Evolutionary conservation across 2,329 filamentous ascomycete genomes (phyloP).

Genomic region (Ceratocystiopsis minuta): DNA sequence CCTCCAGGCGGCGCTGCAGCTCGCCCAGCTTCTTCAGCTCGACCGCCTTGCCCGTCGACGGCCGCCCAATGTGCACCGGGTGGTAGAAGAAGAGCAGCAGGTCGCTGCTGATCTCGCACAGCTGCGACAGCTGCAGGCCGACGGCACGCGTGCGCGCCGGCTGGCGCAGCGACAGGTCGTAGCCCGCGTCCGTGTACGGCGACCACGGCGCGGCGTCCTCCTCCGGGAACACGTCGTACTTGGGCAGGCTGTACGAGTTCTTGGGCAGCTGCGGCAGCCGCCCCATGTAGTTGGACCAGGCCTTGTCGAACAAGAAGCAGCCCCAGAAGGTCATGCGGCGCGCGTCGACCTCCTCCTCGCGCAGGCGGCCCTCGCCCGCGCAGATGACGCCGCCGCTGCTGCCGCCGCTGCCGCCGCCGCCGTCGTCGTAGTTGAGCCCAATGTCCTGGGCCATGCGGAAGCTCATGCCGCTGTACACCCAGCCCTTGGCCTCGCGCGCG

Average conservation of each 20-base stretch:
- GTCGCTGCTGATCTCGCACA: constrained; percentile 90
- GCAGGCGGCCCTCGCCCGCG: constrained; percentile 28
- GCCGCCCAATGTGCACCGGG: constrained; percentile 43
- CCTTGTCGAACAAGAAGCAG: constrained; percentile 96
- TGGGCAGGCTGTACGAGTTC: constrained; percentile 65
- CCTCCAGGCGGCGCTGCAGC: constrained; percentile 73
- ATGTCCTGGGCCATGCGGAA: constrained; percentile 95
- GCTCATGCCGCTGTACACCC: constrained; percentile 97
- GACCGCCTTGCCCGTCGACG: constrained; percentile 51
- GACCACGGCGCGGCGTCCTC: constrained; percentile 79
- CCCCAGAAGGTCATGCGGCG: constrained; percentile 92
- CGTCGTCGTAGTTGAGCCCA: constrained; percentile 71
- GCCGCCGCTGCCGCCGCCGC: constrained; percentile 19
- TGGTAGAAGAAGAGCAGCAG: constrained; percentile 83
- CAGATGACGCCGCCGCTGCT: constrained; percentile 30
- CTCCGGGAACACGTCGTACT: constrained; percentile 75
- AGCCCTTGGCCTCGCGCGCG: constrained; percentile 83
- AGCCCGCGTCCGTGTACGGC: constrained; percentile 59
- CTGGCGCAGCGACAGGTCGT: constrained; percentile 54
- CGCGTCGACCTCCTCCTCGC: constrained; percentile 75
- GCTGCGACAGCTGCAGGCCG: constrained; percentile 59
- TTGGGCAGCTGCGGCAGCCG: constrained; percentile 73
- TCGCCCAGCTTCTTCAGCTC: constrained; percentile 89
- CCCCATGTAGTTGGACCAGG: constrained; percentile 94
- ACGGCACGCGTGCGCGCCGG: constrained; percentile 69